Conservation (phyloP, 2,329 filamentous ascomycete genomes). For the Colletotrichum costaricense region DNA sequence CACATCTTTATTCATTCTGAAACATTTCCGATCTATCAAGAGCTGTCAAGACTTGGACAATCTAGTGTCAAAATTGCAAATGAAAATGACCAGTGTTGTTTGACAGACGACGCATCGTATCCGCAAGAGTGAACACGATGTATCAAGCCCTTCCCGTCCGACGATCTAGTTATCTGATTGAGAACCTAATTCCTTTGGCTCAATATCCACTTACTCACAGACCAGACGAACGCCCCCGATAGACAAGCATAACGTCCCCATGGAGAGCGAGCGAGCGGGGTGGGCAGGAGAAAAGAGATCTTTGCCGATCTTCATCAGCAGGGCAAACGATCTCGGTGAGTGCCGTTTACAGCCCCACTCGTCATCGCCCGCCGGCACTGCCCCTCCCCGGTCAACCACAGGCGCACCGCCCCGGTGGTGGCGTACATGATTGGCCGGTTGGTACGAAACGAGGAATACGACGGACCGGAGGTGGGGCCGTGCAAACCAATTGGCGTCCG, state of each 20-base stretch:
- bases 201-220: not conserved
- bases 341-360: not conserved
- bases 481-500: conserved; percentile 1
- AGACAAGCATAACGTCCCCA: not conserved
- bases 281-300: not conserved
- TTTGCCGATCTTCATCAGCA: conserved; percentile 3
- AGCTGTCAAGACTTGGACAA: not conserved
- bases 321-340: not conserved
- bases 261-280: not conserved
- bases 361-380: not conserved
- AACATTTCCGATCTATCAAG: not conserved
- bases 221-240: not conserved
- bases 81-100: not conserved
- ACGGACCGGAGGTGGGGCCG: conserved; percentile 7
- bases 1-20: not conserved
- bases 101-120: not conserved
- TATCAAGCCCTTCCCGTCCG: not conserved
- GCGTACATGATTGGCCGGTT: not conserved
- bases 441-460: conserved; percentile 7
- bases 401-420: not conserved
- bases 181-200: not conserved
- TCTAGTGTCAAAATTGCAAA: not conserved
- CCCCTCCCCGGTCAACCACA: not conserved
- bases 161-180: not conserved
- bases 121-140: not conserved